Percentiles rank a stretch among this genome's conserved stretches.
These are phyloP conservation scores for Pseudogymnoascus sp. DNA, from an alignment of 2,329 filamentous ascomycete species.

Conservation along the genomic window DNA sequence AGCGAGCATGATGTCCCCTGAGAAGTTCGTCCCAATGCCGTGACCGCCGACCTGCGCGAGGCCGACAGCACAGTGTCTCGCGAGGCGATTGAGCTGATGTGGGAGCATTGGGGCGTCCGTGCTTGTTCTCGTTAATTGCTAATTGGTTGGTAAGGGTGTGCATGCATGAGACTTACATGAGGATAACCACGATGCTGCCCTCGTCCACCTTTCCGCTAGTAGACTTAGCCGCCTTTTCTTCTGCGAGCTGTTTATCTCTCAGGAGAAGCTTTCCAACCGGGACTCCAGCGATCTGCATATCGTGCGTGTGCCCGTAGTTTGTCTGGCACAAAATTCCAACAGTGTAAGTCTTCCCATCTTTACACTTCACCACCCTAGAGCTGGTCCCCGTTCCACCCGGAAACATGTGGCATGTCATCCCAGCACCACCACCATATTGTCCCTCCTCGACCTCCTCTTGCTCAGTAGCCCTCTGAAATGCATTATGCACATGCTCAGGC, in stretches of 20 bases:
- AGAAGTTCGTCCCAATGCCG: conserved; percentile 46
- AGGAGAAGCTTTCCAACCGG: conserved; percentile 52
- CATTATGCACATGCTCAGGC: conserved; percentile 44
- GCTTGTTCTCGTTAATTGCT: conserved; percentile 13
- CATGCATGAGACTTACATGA: conserved; percentile 33
- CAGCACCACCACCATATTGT: conserved; percentile 58
- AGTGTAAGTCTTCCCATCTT: conserved; percentile 42
- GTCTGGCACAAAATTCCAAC: conserved; percentile 56
- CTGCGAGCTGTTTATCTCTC: conserved; percentile 36
- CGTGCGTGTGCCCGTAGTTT: conserved; percentile 53
- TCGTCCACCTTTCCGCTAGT: conserved; percentile 45
- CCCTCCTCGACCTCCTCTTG: conserved; percentile 50
- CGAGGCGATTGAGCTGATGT: conserved; percentile 48
- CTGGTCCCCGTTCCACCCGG: conserved; percentile 60
- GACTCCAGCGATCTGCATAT: conserved; percentile 52
- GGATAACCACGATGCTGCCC: conserved; percentile 52
- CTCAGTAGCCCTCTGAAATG: conserved; percentile 43
- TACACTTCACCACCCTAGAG: conserved; percentile 47
- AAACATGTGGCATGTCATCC: conserved; percentile 59
- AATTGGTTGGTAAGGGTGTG: neutral
- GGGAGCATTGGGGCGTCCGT: conserved; percentile 55
- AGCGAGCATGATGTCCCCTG: conserved; percentile 60
- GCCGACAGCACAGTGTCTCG: conserved; percentile 54
- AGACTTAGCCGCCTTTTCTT: conserved; percentile 24
- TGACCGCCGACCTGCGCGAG: conserved; percentile 53